Base-by-base conservation (phyloP, 306 rosid species). In the Coriaria nepalensis region DNA sequence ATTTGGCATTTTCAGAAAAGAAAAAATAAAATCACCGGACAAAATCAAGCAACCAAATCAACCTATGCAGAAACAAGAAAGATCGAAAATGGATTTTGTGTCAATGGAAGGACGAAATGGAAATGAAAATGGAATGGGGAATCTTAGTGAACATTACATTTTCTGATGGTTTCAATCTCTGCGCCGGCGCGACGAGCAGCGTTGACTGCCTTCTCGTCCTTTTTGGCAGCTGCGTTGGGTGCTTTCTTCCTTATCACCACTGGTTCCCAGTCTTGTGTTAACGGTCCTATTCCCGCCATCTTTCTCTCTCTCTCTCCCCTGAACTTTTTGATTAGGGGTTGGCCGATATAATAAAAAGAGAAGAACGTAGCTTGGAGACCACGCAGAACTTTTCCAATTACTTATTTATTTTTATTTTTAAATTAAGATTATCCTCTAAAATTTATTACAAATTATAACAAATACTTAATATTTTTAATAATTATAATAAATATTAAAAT, bases 101-200 rank as follows among this genome's bases (percentile, higher is more conserved):
- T 2, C 6, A 20, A 2, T 10, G 10, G 49, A 42, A 33, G 34
- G 43, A 0, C 6, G 9, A 54, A 13, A 15, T 10, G 32, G 35
- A 0, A 3, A 40, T 9, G 4, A n/a, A 40, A 29, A 3, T 33
- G 35, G 37, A 41, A 6, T 13, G 29, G 39, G 38, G 35, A 7
- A 4, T 39, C 6, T 20, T 20, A 20, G 29, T 20, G 29, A 20
- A 20, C 29, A 20, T 20, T 44, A 78, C 96, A 57, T 68, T 88
- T 88, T 54, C 71, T 88, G 14, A 88, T 4, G 65, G 95, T 77
- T 29, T 88, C 90, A 57, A 88, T 75, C 33, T 84, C 93, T 4
- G 84, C 97, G n/a, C 95, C 95, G 62, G 83, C 2, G 20, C 90
- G 95, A 48, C 93, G 87, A 43, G 94, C 96, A 7, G 93, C 93